Evolutionary conservation across 2,329 filamentous ascomycete genomes (phyloP), one percentile per base, ranked within the genome.

Genomic region (Pseudopyricularia javanii): DNA sequence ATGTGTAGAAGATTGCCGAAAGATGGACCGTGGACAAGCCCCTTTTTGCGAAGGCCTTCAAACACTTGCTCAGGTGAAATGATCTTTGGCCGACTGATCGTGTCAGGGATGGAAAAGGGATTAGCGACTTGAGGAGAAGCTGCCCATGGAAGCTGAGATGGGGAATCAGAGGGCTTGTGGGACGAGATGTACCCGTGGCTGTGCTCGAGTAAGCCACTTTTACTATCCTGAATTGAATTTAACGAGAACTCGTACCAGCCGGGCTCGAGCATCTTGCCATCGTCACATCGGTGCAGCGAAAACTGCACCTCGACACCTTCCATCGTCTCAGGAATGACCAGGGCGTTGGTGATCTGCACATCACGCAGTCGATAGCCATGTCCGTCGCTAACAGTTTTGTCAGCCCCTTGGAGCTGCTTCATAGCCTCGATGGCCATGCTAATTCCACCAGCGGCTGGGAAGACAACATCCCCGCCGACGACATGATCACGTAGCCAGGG

Each of bases 391-490:
- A 7, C 15, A 8, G n/a, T 8, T 2, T 37, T 7, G 4, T 37
- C 20, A n/a, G 2, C 15, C 11, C 11, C 2, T 12, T 47, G 24
- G 5, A 49, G 47, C 45, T 68, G 65, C 17, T 66, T 60, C 26
- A 64, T 60, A n/a, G 59, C 62, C 56, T 71, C 69, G 3, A 69
- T 62, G 7, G 63, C 67, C 64, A 72, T 70, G 17, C 61, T 58
- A 2, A 70, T 48, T 53, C 67, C 71, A 1, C 61, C 66, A 1
- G 69, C 65, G 6, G 54, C 63, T 1, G 70, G 70, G 51, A 70
- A 70, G 1, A 73, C 58, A 20, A 67, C 59, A 6, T 64, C 52
- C 0, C 59, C 58, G 22, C 63, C 57, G 51, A 59, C 56, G 8
- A 55, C 54, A 51, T 74, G 69, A 55, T 59, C 57, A 4, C 58